These are phyloP conservation scores for Aspergillus sp. DNA, from an alignment of 2,329 filamentous ascomycete genomes.

Conservation along the genomic window DNA sequence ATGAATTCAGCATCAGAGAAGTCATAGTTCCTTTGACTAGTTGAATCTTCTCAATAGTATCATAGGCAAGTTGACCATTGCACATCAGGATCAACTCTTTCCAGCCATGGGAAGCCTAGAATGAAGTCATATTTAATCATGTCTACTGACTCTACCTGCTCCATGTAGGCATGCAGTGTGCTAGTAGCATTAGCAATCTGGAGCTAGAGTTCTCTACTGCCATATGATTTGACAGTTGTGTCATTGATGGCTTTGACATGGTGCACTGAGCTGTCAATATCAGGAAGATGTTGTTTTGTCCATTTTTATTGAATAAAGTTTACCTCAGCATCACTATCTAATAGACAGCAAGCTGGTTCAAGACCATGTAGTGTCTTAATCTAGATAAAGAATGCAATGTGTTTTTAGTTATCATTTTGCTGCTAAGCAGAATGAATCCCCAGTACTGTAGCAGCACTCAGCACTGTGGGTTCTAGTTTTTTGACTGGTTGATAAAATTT, in stretches of 20 bases:
- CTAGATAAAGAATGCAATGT: too few species aligned
- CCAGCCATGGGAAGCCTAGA: background rate
- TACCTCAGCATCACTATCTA: background rate
- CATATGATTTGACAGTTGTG: background rate
- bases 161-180: background rate
- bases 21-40: too few species aligned
- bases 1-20: background rate
- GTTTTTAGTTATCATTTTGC: too few species aligned
- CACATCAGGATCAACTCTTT: background rate
- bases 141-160: background rate
- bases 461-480: too few species aligned
- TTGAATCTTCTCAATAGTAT: background rate
- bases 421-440: too few species aligned
- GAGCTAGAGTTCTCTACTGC: background rate
- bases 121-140: background rate
- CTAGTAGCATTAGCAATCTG: background rate
- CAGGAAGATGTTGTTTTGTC: background rate
- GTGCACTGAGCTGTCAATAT: background rate
- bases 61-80: background rate
- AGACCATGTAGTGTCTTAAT: too few species aligned
- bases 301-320: background rate
- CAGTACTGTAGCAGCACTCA: too few species aligned
- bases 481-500: too few species aligned
- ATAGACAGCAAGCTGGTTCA: background rate
- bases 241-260: background rate